Base-by-base conservation (phyloP, 2,329 filamentous ascomycete species). In the Onygenales sp. region DNA sequence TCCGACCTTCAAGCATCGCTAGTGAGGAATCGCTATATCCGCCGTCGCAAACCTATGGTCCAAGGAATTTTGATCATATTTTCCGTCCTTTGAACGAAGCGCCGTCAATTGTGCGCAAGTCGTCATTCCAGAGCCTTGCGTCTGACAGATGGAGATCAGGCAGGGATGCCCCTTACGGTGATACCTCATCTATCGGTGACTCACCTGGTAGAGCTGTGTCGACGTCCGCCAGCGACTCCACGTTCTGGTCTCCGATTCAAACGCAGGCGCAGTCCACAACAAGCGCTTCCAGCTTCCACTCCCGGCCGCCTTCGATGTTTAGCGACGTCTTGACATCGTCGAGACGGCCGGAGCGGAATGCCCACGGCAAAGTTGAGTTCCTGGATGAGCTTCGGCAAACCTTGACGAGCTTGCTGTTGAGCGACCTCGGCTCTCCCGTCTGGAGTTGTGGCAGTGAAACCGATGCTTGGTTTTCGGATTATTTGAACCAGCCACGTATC, bases 401-500 rank as follows among this genome's bases (percentile, higher is more conserved):
- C 0, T 73, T 97, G 41, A 92, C 86, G 1, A 91, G 89, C 58
- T 76, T 98, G 14, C 73, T 97, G 2, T 73, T 97, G 31, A 97
- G 92, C 49, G 93, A 98, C 66, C 77, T 97, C 3, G 90, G 91
- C 5, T 90, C 85, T 42, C 81, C 89, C 33, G 85, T 96, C 1
- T 93, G 94, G 68, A 83, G 84, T n/a, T 82, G 81, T 50, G 93
- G 93, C 2, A 95, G 90, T 43, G 93, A 98, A 72, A 97, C 92
- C 0, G 93, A 97, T 67, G 78, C 78, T 2, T 96, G 92, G 86
- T 93, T 96, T 60, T 69, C 62, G 59, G 78, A 73, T 54, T 71
- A 73, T 5, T 60, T 75, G 8, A 79, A 80, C 72, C 77, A 62
- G 71, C 75, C 59, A 70, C 77, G 68, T 8, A 66, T 73, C 38